Evolutionary conservation across 495 filamentous ascomycete genomes (phyloP), one percentile per base, ranked within the genome.

Genomic region (Lophiostoma macrostomum): DNA sequence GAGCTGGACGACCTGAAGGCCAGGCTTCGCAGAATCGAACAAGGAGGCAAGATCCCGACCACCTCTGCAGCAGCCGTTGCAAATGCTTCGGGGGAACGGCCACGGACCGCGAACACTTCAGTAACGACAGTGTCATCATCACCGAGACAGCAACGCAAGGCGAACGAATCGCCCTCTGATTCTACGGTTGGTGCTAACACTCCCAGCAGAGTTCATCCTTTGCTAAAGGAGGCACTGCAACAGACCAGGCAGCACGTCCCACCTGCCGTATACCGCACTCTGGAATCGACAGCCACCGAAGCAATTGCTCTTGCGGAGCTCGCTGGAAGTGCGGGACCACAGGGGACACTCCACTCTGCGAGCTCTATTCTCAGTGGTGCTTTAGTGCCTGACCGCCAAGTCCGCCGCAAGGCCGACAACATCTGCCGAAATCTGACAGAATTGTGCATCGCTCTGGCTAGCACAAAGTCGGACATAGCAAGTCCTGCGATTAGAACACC

Each of bases 1-100:
- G 93, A 98, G 69, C 71, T 98, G 16, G 93, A 98, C 59, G 94
- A 97, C 46, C 72, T 98, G 11, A 98, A 97, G 66, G 91, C 89
- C 8, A 82, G 94, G 18, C 95, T 98, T 56, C 83, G 86, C 53
- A 88, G 88, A 38, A 77, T 98, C n/a, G 93, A 98, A 66, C 67
- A 91, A 45, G 94, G 88, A 3, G 90, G 91, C 23, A 95, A 89
- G 65, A 71, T 90, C 11, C 90, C 91, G 1, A 73, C 88, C 0
- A 88, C 83, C 10, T 90, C 89, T 1, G 85, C 81, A 35, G 86
- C 85, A 23, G 86, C 85, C 3, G 84, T 93, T 40, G 86, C 88
- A 0, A 81, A 79, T 42, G 80, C 77, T 5, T 85, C 83, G 5
- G 82, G 81, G 3, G 93, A 96, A 49, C 80, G 91, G 39, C 93